Base-by-base conservation (phyloP, 2,329 filamentous ascomycete species). In the Hypocrella siamensis region DNA sequence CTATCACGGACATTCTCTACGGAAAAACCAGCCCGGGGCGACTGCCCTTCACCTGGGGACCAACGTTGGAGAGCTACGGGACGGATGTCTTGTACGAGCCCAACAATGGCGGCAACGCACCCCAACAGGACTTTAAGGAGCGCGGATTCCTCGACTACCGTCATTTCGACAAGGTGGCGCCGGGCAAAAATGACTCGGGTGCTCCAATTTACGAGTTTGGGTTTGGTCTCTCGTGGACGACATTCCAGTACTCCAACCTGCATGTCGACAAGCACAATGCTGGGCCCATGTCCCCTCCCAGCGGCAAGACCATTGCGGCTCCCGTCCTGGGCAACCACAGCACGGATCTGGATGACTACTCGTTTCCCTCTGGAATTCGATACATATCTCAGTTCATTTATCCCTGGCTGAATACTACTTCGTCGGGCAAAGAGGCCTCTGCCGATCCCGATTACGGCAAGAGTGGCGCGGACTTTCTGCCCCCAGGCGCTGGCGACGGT, bases 201-300 rank as follows among this genome's bases (percentile, higher is more conserved):
- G 69, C 70, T 2, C 80, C 82, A 2, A 70, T 81, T 39, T 90
- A 76, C 53, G 81, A 86, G 47, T 92, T 90, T 43, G 83, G 83
- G 6, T 80, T 69, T 45, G 84, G 84, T 34, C 60, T 92, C 10
- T 80, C 73, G 4, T 92, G 90, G 63, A 84, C 81, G 1, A 82
- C 67, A 3, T 88, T 92, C 47, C 53, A 69, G 33, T 84, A 84
- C 58, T 72, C 76, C n/a, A 61, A 80, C 48, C 56, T 90, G 21
- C 51, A 62, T 19, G 57, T 84, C 21, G 44, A 58, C 40, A 66
- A 67, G 42, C 53, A 56, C 30, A 44, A 58, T n/a, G 62, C 60
- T 2, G 51, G 49, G 15, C 46, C 59, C 0, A 82, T 81, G 57
- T 44, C 42, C 7, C 67, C 79, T 0, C 73, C 74, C 0, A 61